Percentiles rank a stretch among this genome's conserved stretches.
These are phyloP conservation scores for Paspalum notatum DNA, from an alignment of 176 grass and related monocot genomes.

Conservation along the genomic window DNA sequence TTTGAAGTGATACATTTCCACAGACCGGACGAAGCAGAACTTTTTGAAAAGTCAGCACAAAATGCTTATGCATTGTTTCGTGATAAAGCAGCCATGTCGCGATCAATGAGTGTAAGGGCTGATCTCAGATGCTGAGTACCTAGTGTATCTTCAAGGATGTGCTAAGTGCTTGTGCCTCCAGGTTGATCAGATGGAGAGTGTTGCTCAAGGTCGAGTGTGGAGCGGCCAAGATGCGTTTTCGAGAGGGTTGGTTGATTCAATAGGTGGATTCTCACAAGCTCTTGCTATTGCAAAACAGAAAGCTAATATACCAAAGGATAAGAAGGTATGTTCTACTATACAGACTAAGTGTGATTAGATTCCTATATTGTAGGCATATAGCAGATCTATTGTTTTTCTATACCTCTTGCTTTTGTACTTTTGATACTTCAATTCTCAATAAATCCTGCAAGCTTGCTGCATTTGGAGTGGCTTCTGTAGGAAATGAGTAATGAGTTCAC, in stretches of 20 bases:
- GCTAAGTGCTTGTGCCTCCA: constrained; percentile 52
- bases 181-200: constrained; percentile 91
- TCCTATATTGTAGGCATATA: neutral
- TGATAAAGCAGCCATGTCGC: constrained; percentile 94
- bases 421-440: constrained; percentile 10
- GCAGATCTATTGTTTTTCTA: neutral
- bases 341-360: neutral
- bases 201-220: constrained; percentile 98
- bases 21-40: constrained; percentile 81
- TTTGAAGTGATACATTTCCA: constrained; percentile 39
- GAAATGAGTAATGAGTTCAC: constrained; percentile 31
- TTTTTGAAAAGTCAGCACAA: constrained; percentile 80
- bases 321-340: constrained; percentile 56
- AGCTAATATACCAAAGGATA: constrained; percentile 87
- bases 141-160: constrained; percentile 40
- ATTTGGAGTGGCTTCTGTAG: constrained; percentile 12
- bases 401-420: neutral
- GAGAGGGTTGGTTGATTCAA: constrained; percentile 89
- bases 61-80: constrained; percentile 82
- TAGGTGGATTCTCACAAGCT: constrained; percentile 87
- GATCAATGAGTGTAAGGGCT: constrained; percentile 85
- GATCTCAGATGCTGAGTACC: constrained; percentile 13
- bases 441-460: constrained; percentile 25
- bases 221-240: constrained; percentile 83
- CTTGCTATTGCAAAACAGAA: constrained; percentile 95